Evolutionary conservation across 306 rosid species (phyloP).

Genomic region (Prunus campanulata): DNA sequence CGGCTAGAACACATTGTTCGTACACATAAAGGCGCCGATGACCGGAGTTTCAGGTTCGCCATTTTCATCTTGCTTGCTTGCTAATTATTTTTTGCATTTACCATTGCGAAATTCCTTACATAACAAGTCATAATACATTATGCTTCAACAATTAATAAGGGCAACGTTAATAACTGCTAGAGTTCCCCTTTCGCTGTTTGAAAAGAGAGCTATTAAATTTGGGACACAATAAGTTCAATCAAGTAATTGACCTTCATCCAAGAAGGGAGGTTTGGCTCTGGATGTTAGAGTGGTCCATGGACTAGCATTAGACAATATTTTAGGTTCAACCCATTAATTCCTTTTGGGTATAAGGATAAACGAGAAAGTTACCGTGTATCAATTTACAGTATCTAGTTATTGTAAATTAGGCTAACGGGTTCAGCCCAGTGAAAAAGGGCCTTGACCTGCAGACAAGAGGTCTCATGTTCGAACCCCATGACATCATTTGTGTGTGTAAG

Average conservation of each 20-base stretch:
- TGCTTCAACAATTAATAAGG: too few relatives aligned
- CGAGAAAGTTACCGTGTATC: too few relatives aligned
- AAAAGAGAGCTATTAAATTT: not conserved
- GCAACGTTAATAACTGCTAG: too few relatives aligned
- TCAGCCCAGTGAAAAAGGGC: accelerated
- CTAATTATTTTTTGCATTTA: not conserved
- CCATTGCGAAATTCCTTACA: too few relatives aligned
- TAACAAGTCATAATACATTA: too few relatives aligned
- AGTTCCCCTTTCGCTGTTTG: not conserved
- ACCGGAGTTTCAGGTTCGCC: constrained; percentile 82
- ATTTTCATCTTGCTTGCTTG: not conserved
- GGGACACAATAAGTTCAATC: not conserved
- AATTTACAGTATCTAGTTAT: too few relatives aligned
- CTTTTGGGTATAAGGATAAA: not conserved
- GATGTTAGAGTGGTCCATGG: not conserved
- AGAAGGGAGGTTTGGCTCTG: not conserved
- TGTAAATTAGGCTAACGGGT: too few relatives aligned
- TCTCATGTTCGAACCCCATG: too few relatives aligned
- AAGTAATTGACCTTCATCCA: not conserved
- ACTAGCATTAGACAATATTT: not conserved
- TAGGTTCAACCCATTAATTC: not conserved
- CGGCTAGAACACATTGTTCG: constrained; percentile 89
- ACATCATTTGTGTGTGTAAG: too few relatives aligned
- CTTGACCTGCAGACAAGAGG: accelerated
- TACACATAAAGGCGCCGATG: constrained; percentile 94